These are phyloP conservation scores for Nephromyces sp. DNA, from an alignment of 169 alveolate genomes.

Conservation along the genomic window DNA sequence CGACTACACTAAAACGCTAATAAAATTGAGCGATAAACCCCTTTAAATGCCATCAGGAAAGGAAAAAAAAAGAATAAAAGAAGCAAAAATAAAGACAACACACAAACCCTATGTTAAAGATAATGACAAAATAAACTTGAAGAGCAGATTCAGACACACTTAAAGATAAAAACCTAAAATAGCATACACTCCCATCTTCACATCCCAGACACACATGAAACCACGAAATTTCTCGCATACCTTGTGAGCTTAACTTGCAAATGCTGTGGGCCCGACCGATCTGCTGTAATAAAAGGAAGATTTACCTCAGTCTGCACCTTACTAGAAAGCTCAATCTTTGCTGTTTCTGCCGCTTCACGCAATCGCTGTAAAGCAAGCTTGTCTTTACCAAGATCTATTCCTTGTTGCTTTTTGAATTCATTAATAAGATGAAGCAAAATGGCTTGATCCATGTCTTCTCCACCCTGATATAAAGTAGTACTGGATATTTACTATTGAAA, in stretches of 20 bases:
- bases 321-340: slow-evolving; percentile 91
- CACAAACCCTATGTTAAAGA: not conserved
- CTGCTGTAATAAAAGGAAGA: slow-evolving; percentile 97
- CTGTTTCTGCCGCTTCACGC: slow-evolving; percentile 97
- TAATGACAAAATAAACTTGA: not conserved
- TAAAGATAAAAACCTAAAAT: not conserved
- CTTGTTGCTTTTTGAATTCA: slow-evolving; percentile 88
- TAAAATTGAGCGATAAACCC: too few relatives aligned
- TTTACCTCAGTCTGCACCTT: slow-evolving; percentile 87
- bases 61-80: not conserved
- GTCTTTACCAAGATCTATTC: slow-evolving; percentile 89
- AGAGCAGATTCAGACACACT: not conserved
- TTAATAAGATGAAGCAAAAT: slow-evolving; percentile 80
- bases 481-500: not conserved
- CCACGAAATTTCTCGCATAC: too few relatives aligned
- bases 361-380: slow-evolving; percentile 91
- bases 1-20: too few relatives aligned
- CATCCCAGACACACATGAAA: too few relatives aligned
- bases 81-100: too few relatives aligned
- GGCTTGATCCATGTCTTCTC: slow-evolving; percentile 96
- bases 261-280: slow-evolving; percentile 94
- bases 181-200: not conserved
- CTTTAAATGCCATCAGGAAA: not conserved
- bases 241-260: slow-evolving; percentile 75
- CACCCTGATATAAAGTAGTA: slow-evolving; percentile 70